Evolutionary conservation across 257 asterid species (phyloP).

Genomic region (Solanum tacnaense): DNA sequence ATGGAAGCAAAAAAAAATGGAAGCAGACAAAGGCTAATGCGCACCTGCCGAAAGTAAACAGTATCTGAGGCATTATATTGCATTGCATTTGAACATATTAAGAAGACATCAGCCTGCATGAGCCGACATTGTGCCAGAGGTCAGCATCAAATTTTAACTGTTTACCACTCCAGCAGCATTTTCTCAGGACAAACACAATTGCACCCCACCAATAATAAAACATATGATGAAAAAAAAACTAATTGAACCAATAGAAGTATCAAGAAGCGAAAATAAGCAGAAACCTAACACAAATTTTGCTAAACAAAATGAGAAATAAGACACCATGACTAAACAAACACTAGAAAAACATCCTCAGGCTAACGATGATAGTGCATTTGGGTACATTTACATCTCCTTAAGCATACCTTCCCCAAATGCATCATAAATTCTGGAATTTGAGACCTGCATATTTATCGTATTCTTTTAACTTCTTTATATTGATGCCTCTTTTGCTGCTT

Average conservation of each 20-base stretch:
- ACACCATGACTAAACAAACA: neutral
- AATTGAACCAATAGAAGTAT: neutral
- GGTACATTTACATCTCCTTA: neutral
- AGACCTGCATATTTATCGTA: neutral
- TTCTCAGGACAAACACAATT: neutral
- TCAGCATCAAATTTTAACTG: neutral
- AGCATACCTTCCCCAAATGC: neutral
- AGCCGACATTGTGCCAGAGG: slow-evolving; percentile 1
- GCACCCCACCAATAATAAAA: neutral
- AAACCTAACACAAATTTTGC: neutral
- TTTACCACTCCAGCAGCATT: neutral
- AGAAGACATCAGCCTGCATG: slow-evolving; percentile 70
- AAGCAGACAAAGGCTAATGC: neutral
- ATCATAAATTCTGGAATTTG: neutral
- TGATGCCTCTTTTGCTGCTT: neutral
- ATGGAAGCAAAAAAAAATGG: neutral
- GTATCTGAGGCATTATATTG: slow-evolving; percentile 77
- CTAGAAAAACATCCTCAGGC: neutral
- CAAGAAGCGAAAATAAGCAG: neutral
- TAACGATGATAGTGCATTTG: neutral
- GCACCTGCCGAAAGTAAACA: slow-evolving; percentile 86
- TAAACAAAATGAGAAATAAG: neutral
- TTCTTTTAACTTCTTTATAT: neutral
- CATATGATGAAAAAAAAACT: neutral
- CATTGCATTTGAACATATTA: slow-evolving; percentile 95